These are phyloP conservation scores for Scalesia atractyloides DNA, from an alignment of 129 eudicot genomes.

Conservation along the genomic window DNA sequence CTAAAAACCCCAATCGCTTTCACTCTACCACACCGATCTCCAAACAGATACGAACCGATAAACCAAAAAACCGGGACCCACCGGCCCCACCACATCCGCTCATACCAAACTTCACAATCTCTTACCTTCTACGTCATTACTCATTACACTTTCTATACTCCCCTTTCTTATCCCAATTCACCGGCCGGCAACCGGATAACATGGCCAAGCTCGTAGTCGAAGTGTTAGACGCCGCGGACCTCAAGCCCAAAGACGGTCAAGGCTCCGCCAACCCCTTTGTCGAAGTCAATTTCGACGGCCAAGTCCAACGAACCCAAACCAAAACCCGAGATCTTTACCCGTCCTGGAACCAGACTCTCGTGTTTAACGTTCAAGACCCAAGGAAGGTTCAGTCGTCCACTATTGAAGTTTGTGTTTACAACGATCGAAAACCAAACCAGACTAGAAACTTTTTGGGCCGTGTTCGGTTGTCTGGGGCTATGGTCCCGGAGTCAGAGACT, in stretches of 20 bases:
- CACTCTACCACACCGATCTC: constrained; percentile 4
- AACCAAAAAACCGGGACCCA: constrained; percentile 20
- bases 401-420: constrained; percentile 59
- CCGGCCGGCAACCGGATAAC: constrained; percentile 13
- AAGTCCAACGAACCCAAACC: constrained; percentile 58
- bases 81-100: constrained; percentile 21
- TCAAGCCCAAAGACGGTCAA: constrained; percentile 94
- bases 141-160: not conserved
- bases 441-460: constrained; percentile 70
- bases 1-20: constrained; percentile 11
- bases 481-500: constrained; percentile 49
- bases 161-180: not conserved
- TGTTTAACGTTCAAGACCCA: constrained; percentile 53
- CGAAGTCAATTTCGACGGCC: constrained; percentile 64
- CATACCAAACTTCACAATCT: constrained; percentile 22
- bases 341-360: constrained; percentile 65
- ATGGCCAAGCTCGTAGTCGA: constrained; percentile 74
- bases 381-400: constrained; percentile 26
- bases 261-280: constrained; percentile 84
- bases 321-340: constrained; percentile 71
- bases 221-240: constrained; percentile 76
- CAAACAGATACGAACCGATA: constrained; percentile 22
- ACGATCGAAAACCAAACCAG: constrained; percentile 39
- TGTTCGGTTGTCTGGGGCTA: constrained; percentile 67
- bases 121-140: constrained; percentile 29